These are phyloP conservation scores for Strobilomyces confusus DNA, from an alignment of 768 basidiomycete genomes.

Conservation along the genomic window DNA sequence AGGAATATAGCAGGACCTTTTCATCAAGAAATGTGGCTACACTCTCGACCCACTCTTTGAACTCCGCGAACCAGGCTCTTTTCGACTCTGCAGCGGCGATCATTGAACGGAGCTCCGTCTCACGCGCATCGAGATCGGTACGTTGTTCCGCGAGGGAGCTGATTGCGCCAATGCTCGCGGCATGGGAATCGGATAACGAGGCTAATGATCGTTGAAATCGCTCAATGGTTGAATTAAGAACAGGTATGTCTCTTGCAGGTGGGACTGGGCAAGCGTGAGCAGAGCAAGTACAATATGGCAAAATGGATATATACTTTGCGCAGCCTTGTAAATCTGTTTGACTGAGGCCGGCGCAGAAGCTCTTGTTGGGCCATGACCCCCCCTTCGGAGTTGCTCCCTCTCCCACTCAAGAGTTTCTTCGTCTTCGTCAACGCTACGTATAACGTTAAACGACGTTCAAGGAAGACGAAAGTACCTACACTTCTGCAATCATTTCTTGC, in stretches of 20 bases:
- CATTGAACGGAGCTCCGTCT: constrained; percentile 71
- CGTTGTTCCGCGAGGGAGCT: constrained; percentile 58
- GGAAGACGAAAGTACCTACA: constrained; percentile 42
- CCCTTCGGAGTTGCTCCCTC: constrained; percentile 73
- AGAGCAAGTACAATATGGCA: not conserved
- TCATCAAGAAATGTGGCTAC: constrained; percentile 85
- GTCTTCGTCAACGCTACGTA: constrained; percentile 67
- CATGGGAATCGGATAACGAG: constrained; percentile 64
- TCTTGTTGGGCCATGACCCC: constrained; percentile 51
- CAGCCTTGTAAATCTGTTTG: constrained; percentile 65
- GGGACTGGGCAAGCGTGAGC: constrained; percentile 52
- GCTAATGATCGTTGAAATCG: constrained; percentile 59
- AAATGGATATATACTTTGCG: constrained; percentile 52
- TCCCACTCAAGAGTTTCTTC: constrained; percentile 88
- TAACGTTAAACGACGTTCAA: not conserved
- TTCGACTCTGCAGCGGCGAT: constrained; percentile 73
- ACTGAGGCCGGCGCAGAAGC: constrained; percentile 30
- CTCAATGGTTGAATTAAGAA: constrained; percentile 54
- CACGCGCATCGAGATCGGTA: constrained; percentile 59
- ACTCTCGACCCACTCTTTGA: constrained; percentile 77
- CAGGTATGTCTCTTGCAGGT: constrained; percentile 55
- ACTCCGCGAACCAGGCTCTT: constrained; percentile 74
- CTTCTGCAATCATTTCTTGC: constrained; percentile 79
- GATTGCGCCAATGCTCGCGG: constrained; percentile 53
- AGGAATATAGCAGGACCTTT: constrained; percentile 50